Conservation (phyloP, 768 basidiomycete genomes). For the Trametes cinnabarina region DNA sequence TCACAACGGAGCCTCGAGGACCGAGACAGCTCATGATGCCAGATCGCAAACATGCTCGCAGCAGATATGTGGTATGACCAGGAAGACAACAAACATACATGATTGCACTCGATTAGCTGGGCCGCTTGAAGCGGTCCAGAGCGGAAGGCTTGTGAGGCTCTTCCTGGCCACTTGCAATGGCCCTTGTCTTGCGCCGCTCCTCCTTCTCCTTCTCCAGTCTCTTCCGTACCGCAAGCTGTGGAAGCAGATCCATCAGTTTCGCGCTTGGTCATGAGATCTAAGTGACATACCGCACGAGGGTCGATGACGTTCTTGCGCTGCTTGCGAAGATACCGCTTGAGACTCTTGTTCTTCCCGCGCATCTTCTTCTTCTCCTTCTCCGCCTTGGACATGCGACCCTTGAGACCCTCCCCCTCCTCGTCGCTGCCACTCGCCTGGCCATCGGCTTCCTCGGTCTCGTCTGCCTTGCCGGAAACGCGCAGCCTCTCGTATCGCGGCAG, state of each 20-base stretch:
- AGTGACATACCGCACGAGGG: conserved; percentile 57
- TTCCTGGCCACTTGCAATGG: conserved; percentile 23
- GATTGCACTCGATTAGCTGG: background rate
- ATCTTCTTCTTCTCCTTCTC: conserved; percentile 72
- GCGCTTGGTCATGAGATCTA: background rate
- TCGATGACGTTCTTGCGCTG: conserved; percentile 96
- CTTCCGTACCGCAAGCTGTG: conserved; percentile 43
- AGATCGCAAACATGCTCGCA: background rate
- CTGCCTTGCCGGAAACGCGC: conserved; percentile 69
- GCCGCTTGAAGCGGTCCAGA: conserved; percentile 38
- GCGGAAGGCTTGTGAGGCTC: conserved; percentile 34
- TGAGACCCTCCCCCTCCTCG: conserved; percentile 36
- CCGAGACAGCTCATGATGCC: no score
- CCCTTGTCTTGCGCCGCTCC: conserved; percentile 30
- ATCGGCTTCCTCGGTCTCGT: conserved; percentile 54
- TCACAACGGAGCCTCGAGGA: no score
- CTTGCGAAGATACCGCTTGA: conserved; percentile 86
- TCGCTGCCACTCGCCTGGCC: conserved; percentile 34
- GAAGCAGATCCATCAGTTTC: conserved; percentile 31
- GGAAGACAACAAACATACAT: background rate
- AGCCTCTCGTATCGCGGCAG: conserved; percentile 78
- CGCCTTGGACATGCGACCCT: conserved; percentile 33
- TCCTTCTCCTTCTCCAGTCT: conserved; percentile 39
- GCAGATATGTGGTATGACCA: background rate
- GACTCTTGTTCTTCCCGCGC: conserved; percentile 83